These are phyloP conservation scores for Gossypium herbaceum DNA, from an alignment of 345 rosid species.

Conservation along the genomic window DNA sequence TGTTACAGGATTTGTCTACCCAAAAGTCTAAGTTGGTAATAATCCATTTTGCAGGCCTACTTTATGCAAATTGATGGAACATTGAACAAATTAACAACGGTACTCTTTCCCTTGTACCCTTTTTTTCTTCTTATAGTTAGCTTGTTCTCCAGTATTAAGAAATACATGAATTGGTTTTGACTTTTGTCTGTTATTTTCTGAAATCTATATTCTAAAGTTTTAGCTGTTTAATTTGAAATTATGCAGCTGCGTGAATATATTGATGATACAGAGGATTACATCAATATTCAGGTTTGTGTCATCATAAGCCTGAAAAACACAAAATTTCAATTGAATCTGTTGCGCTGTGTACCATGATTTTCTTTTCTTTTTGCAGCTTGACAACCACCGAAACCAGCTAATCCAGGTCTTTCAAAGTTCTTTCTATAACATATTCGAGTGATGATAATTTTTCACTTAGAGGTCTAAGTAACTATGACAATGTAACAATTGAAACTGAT, in stretches of 20 bases:
- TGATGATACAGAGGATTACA: constrained; percentile 97
- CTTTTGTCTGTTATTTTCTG: not conserved
- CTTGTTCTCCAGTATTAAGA: not conserved
- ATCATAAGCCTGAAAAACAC: not conserved
- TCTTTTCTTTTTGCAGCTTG: constrained; percentile 56
- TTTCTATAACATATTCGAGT: not conserved
- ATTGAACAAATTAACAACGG: constrained; percentile 81
- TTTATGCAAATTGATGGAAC: constrained; percentile 95
- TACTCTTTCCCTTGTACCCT: constrained; percentile 18
- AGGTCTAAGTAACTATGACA: not conserved
- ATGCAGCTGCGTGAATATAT: constrained; percentile 94
- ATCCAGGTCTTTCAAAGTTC: constrained; percentile 58
- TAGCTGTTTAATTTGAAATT: constrained; percentile 20
- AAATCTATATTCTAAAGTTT: not conserved
- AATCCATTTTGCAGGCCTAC: constrained; percentile 61
- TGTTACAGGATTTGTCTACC: constrained; percentile 4
- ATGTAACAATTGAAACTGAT: not conserved
- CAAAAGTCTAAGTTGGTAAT: not conserved
- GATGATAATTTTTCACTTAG: not conserved
- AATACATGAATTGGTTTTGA: not conserved
- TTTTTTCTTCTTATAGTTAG: not conserved
- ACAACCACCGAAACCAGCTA: constrained; percentile 95
- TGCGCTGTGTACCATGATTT: not conserved
- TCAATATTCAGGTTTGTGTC: constrained; percentile 76
- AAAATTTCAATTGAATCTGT: not conserved